Conservation (phyloP, 306 rosid genomes). For the Corylus americana region DNA sequence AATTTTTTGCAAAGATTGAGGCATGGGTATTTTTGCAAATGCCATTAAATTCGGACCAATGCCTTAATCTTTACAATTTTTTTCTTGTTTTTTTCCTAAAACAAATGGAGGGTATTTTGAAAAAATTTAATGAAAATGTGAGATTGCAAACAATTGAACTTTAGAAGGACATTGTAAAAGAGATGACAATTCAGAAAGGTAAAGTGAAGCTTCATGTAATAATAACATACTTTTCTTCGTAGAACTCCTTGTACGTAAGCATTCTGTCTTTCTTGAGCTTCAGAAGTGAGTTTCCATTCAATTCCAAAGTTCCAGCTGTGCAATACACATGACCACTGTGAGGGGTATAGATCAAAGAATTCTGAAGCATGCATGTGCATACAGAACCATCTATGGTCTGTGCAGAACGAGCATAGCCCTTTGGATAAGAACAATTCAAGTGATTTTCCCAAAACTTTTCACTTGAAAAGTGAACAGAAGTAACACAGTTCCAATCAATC, state of each 20-base stretch:
- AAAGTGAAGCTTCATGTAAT: no score
- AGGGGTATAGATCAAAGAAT: conserved; percentile 69
- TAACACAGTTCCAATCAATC: conserved; percentile 60
- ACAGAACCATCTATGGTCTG: conserved; percentile 46
- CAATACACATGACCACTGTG: conserved; percentile 58
- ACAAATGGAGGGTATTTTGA: no score
- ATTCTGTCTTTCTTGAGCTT: conserved; percentile 35
- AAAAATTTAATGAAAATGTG: no score
- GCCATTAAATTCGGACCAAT: no score
- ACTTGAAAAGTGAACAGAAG: conserved; percentile 42
- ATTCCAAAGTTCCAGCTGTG: conserved; percentile 39
- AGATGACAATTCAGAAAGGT: no score
- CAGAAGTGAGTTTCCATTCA: conserved; percentile 63
- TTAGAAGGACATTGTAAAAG: no score
- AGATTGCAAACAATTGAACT: no score
- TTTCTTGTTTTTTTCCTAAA: no score
- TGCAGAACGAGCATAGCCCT: conserved; percentile 15
- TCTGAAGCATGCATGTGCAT: conserved; percentile 56
- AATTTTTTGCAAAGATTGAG: no score
- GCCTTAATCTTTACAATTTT: no score
- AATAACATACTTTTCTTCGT: conserved; percentile 37
- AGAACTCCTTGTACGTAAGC: conserved; percentile 62
- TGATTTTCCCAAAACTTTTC: conserved; percentile 23
- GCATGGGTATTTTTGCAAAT: no score
- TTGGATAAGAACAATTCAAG: conserved; percentile 16